phyloP scores from a whole-genome alignment of 2,329 filamentous ascomycete species.

The Pseudogymnoascus sp. region DNA sequence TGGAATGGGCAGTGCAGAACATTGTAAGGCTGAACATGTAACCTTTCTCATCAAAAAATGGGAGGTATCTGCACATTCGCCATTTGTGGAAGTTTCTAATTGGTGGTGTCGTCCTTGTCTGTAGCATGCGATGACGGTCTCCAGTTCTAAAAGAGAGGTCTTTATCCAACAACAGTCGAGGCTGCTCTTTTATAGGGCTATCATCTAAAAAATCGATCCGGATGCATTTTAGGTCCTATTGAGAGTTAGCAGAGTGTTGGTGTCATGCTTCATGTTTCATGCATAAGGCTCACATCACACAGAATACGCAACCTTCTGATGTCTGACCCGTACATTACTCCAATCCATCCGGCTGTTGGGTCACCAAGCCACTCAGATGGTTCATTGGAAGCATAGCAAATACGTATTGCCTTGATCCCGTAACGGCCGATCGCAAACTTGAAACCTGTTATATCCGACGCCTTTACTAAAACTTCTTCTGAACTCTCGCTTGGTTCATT shows the following conservation, averaged over 20 bases:
- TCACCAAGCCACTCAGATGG: slow-evolving; percentile 6
- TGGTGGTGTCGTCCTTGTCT: background rate
- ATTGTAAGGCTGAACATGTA: background rate
- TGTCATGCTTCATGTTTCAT: background rate
- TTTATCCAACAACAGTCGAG: slow-evolving; percentile 1
- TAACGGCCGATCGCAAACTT: slow-evolving; percentile 9
- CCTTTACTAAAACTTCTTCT: background rate
- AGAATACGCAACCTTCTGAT: background rate
- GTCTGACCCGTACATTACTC: background rate
- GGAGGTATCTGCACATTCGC: slow-evolving; percentile 5
- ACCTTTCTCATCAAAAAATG: background rate
- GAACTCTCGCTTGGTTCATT: background rate
- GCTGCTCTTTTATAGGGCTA: background rate
- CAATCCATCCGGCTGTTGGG: background rate
- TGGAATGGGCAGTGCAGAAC: background rate
- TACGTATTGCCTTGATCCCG: slow-evolving; percentile 1
- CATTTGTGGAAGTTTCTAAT: background rate
- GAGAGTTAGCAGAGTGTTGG: background rate
- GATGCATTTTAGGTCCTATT: slow-evolving; percentile 6
- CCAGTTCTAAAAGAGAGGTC: background rate
- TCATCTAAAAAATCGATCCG: background rate
- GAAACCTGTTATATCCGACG: background rate
- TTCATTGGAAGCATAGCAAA: background rate
- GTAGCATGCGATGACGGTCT: background rate
- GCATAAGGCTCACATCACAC: background rate